Evolutionary conservation across 2,329 filamentous ascomycete genomes (phyloP).

Genomic region (Epichloe gansuensis): DNA sequence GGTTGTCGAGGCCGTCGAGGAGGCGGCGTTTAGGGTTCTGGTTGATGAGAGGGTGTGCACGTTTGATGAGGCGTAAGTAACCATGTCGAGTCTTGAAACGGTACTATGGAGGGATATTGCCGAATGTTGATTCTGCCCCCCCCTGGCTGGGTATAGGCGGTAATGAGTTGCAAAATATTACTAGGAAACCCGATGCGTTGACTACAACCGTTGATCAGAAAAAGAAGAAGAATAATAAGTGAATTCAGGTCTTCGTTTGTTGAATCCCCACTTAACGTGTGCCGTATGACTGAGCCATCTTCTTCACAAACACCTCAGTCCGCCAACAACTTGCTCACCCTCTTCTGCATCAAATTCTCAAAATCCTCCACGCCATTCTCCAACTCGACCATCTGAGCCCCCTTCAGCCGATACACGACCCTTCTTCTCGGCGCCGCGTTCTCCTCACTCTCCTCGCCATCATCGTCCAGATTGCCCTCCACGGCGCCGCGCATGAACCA

Average conservation of each 20-base stretch:
- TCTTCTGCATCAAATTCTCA: slow-evolving; percentile 48
- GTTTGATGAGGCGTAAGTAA: background rate
- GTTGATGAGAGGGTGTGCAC: slow-evolving; percentile 21
- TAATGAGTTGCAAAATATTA: too few relatives aligned
- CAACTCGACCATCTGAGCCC: slow-evolving; percentile 41
- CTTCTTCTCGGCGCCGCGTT: slow-evolving; percentile 34
- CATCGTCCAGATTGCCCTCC: slow-evolving; percentile 21
- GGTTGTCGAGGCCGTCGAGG: slow-evolving; percentile 41
- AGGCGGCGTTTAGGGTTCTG: slow-evolving; percentile 30
- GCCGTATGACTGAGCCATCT: too few relatives aligned
- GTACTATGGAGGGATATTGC: background rate
- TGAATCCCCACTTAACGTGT: too few relatives aligned
- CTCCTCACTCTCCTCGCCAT: slow-evolving; percentile 24
- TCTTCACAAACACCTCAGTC: background rate
- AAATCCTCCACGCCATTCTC: slow-evolving; percentile 52
- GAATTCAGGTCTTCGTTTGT: too few relatives aligned
- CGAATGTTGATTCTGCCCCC: too few relatives aligned
- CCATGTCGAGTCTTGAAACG: background rate
- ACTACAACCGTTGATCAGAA: too few relatives aligned
- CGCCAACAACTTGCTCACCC: slow-evolving; percentile 32
- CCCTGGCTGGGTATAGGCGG: too few relatives aligned
- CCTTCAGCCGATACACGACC: slow-evolving; percentile 46
- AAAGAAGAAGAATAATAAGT: too few relatives aligned
- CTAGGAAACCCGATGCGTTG: too few relatives aligned
- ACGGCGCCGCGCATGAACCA: slow-evolving; percentile 68